A percentile compares a stretch with the other conserved stretches of the same genome.
Conservation (phyloP, 2,329 filamentous ascomycete genomes). For the Fusarium goolgardi region DNA sequence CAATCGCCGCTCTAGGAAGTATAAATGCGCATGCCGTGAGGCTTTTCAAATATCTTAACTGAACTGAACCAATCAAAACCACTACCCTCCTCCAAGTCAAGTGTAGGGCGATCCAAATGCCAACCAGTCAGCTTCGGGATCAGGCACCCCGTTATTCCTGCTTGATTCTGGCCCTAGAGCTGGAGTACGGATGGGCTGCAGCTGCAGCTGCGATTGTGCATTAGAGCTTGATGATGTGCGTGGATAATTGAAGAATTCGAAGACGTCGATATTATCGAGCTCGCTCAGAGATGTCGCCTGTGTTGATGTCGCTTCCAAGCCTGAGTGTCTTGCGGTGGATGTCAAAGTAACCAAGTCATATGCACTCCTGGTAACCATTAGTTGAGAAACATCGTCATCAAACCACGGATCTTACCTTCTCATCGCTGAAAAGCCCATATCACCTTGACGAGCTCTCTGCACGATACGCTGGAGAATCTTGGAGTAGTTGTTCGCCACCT, state of each 20-base stretch:
- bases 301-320: constrained; percentile 54
- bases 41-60: constrained; percentile 5
- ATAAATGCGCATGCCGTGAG: constrained; percentile 10
- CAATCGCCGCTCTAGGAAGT: background rate
- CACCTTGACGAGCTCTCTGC: constrained; percentile 52
- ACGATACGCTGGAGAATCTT: constrained; percentile 56
- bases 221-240: constrained; percentile 43
- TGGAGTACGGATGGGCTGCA: constrained; percentile 11
- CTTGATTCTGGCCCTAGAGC: constrained; percentile 3
- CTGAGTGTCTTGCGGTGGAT: constrained; percentile 51
- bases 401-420: constrained; percentile 49
- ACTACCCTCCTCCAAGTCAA: background rate
- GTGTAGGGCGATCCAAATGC: constrained; percentile 32
- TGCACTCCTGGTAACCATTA: constrained; percentile 50
- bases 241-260: constrained; percentile 60
- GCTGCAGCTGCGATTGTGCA: constrained; percentile 33
- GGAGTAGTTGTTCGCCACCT: constrained; percentile 57
- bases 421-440: constrained; percentile 55
- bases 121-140: constrained; percentile 36
- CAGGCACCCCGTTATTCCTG: constrained; percentile 24
- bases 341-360: constrained; percentile 55
- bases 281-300: constrained; percentile 55
- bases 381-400: background rate
- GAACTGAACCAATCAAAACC: background rate
- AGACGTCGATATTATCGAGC: constrained; percentile 58